Evolutionary conservation across 306 rosid genomes (phyloP).

Genomic region (Dryas alaskensis): DNA sequence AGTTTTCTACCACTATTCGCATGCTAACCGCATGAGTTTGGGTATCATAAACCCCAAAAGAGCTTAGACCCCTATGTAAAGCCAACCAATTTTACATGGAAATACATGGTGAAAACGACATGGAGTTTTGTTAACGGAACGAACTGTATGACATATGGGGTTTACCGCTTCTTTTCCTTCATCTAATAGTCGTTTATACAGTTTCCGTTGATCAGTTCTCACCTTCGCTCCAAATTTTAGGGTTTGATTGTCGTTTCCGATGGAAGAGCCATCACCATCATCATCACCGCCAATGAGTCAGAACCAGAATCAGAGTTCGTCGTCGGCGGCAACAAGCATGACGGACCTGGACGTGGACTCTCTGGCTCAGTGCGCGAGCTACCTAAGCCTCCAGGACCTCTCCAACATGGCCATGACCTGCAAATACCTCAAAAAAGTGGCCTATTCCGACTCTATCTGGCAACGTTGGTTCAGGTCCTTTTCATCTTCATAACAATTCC

Average conservation of each 20-base stretch:
- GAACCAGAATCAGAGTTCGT: slow-evolving; percentile 13
- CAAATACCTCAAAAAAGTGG: slow-evolving; percentile 51
- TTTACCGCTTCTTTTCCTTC: too few species aligned
- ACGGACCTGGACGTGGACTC: slow-evolving; percentile 56
- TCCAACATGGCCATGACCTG: slow-evolving; percentile 67
- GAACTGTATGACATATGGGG: too few species aligned
- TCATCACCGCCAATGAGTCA: slow-evolving; percentile 18
- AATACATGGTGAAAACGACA: too few species aligned
- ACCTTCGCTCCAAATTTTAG: neutral
- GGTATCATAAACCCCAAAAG: too few species aligned
- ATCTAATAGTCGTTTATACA: too few species aligned
- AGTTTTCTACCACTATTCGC: too few species aligned
- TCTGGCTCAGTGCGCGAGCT: slow-evolving; percentile 51
- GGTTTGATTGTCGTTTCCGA: neutral
- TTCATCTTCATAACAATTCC: neutral
- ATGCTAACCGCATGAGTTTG: too few species aligned
- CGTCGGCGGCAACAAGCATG: slow-evolving; percentile 26
- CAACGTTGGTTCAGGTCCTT: slow-evolving; percentile 54
- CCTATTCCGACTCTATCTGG: slow-evolving; percentile 78
- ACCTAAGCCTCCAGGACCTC: slow-evolving; percentile 53
- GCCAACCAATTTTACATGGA: too few species aligned
- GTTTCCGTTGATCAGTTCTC: too few species aligned
- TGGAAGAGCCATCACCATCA: slow-evolving; percentile 30
- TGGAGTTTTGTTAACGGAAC: too few species aligned
- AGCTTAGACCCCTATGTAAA: too few species aligned